Base-by-base conservation (phyloP, 345 rosid species). In the Citrus mangshanensis region DNA sequence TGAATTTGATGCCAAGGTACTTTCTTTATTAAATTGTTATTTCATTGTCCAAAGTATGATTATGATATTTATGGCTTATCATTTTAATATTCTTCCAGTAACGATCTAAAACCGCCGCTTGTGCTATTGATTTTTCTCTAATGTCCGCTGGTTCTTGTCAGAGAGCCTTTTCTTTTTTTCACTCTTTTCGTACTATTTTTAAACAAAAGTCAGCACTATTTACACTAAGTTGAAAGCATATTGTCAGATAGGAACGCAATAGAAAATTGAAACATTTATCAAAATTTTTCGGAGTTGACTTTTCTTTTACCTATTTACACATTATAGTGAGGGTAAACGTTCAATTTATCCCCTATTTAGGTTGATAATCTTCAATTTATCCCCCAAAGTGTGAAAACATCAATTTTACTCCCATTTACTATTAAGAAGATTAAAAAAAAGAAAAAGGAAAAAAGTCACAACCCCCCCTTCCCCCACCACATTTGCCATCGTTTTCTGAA, bases 1-100 rank as follows among this genome's bases (percentile, higher is more conserved):
- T 80, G 98, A 95, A 86, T 72, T 88, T 82, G 95, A 91, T 79
- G 81, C 89, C n/a, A 95, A 91, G 97, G 97, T 92, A 89, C 69
- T 70, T 68, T 60, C 24, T 18, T 38, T 27, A 13, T 49, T 30
- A 9, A 46, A 18, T 69, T 59, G n/a, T 62, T 35, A 34, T 8
- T 72, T 21, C 22, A 14, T 27, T 71, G 54, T 71, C 70, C 21
- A 63, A 27, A 68, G 19, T 68, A 67, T 68, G 27, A 8, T 80
- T n/a, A 24, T 61, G 34, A 30, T 54, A 35, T 37, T 67, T 38
- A 24, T 40, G 66, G 25, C 18, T 71, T 21, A 37, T 55, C 25
- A 61, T 9, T 51, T 72, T n/a, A 51, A 42, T 16, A 37, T 27
- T 7, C 14, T 8, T 56, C 19, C 42, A 35, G 30, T n/a, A 71